phyloP scores from a whole-genome alignment of 768 basidiomycete genomes.

The Trichaptum fuscoviolaceum region DNA sequence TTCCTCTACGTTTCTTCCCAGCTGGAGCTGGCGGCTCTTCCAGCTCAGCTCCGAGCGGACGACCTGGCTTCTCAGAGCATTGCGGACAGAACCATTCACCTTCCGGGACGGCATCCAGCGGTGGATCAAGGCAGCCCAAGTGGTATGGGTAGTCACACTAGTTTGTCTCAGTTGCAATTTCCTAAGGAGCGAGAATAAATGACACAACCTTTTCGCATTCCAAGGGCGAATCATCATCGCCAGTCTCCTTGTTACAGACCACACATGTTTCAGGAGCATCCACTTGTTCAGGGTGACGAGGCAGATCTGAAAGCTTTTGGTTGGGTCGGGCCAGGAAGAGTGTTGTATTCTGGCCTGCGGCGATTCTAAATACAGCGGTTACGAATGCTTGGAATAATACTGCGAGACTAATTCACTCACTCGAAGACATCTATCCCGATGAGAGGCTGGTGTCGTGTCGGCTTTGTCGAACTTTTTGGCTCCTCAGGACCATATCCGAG shows the following conservation, averaged over 20 bases:
- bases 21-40: not conserved
- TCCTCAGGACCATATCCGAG: constrained; percentile 76
- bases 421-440: constrained; percentile 74
- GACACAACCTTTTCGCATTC: constrained; percentile 86
- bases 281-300: constrained; percentile 74
- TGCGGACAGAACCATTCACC: constrained; percentile 91
- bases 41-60: constrained; percentile 29
- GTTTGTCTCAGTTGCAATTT: constrained; percentile 4
- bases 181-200: not conserved
- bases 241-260: constrained; percentile 63
- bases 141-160: constrained; percentile 92
- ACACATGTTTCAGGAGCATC: constrained; percentile 64
- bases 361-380: constrained; percentile 50
- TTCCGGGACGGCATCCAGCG: constrained; percentile 69
- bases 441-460: constrained; percentile 63
- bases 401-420: constrained; percentile 32
- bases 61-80: constrained; percentile 57
- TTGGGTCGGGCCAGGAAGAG: constrained; percentile 75
- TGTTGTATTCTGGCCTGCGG: constrained; percentile 83
- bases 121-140: constrained; percentile 73
- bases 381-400: not conserved
- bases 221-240: constrained; percentile 69
- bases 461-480: constrained; percentile 84
- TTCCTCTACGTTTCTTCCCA: constrained; percentile 3
- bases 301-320: constrained; percentile 70